Evolutionary conservation across 495 filamentous ascomycete species (phyloP).

Genomic region (Filosporella fistucella): DNA sequence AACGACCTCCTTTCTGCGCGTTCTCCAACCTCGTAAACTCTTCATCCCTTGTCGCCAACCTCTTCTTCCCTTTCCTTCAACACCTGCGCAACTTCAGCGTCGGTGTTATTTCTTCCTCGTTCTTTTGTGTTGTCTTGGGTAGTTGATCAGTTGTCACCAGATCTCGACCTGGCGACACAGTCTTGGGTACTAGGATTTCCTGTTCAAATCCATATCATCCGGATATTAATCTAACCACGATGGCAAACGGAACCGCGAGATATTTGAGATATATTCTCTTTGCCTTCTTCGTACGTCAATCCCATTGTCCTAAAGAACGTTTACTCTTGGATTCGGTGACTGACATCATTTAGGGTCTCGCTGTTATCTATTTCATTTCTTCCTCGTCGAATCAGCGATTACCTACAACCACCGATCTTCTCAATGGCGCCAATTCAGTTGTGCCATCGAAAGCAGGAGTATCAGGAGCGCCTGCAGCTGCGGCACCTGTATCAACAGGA

Average conservation of each 20-base stretch:
- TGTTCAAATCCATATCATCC: neutral
- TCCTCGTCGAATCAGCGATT: conserved; percentile 48
- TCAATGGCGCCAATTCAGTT: conserved; percentile 14
- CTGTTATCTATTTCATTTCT: conserved; percentile 76
- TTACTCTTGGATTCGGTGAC: neutral
- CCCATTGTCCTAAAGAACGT: too few species aligned
- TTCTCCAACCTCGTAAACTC: too few species aligned
- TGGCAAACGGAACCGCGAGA: conserved; percentile 63
- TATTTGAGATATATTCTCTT: conserved; percentile 87
- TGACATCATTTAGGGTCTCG: conserved; percentile 49
- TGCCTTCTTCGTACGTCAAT: conserved; percentile 69
- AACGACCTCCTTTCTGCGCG: neutral
- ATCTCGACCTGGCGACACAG: neutral
- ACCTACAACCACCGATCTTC: conserved; percentile 22
- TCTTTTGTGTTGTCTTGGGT: conserved; percentile 2
- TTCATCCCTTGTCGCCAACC: neutral
- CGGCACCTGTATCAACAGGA: conserved; percentile 12
- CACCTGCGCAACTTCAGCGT: too few species aligned
- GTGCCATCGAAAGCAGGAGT: conserved; percentile 18
- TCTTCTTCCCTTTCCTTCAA: conserved; percentile 1
- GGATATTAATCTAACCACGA: conserved; percentile 31
- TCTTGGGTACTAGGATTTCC: conserved; percentile 4
- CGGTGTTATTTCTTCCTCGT: conserved; percentile 4
- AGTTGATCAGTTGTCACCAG: neutral
- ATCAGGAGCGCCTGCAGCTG: conserved; percentile 2